A percentile compares a stretch with the other conserved stretches of the same genome.
Conservation (phyloP, 1,284 basidiomycete genomes). For the Cystobasidium sp. region DNA sequence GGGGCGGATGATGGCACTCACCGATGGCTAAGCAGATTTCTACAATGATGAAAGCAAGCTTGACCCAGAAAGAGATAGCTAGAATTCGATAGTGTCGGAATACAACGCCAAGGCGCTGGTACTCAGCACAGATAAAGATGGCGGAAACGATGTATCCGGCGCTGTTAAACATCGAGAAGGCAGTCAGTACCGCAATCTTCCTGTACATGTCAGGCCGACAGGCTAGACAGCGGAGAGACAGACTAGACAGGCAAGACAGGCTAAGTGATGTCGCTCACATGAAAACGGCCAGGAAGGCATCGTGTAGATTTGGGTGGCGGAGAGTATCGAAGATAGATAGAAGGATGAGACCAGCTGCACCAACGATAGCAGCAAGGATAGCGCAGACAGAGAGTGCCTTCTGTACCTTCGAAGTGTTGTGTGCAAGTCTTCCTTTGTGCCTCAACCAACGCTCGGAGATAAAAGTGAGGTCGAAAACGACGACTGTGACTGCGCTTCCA, state of each 20-base stretch:
- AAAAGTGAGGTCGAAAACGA: conserved; percentile 41
- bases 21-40: conserved; percentile 33
- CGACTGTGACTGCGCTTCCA: conserved; percentile 39
- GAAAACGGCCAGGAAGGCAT: conserved; percentile 26
- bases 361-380: conserved; percentile 26
- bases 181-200: not conserved
- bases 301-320: conserved; percentile 20
- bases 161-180: not conserved
- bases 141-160: conserved; percentile 39
- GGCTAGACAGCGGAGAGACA: too few relatives aligned
- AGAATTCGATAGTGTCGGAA: conserved; percentile 37
- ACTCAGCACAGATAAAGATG: conserved; percentile 44
- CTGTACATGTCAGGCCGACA: not conserved
- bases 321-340: conserved; percentile 36
- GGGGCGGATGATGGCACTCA: not conserved
- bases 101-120: conserved; percentile 26
- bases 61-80: conserved; percentile 34
- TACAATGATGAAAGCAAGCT: conserved; percentile 40
- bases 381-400: conserved; percentile 31
- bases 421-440: conserved; percentile 40
- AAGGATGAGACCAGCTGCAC: conserved; percentile 34
- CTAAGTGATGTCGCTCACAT: conserved; percentile 26
- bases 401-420: conserved; percentile 28
- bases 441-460: conserved; percentile 41
- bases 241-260: not conserved